phyloP scores from a whole-genome alignment of 495 filamentous ascomycete genomes.

The Neurospora sp. region DNA sequence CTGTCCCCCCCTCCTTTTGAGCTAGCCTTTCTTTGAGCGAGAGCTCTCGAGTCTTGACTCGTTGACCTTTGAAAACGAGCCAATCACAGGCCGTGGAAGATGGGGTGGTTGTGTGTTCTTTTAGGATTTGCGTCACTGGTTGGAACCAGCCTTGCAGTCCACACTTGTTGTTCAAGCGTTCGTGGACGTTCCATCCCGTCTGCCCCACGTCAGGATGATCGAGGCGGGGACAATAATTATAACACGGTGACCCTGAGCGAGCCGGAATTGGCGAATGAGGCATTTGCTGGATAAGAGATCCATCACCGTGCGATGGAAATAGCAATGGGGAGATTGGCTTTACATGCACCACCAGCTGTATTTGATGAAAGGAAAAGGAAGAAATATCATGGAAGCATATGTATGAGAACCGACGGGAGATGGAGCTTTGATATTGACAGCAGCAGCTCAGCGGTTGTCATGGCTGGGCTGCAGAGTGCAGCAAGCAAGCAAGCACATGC shows the following conservation, averaged over 20 bases:
- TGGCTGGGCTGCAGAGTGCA: background rate
- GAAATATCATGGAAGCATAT: background rate
- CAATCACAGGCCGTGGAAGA: background rate
- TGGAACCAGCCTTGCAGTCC: conserved; percentile 3
- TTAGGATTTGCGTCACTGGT: conserved; percentile 7
- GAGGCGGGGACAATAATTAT: background rate
- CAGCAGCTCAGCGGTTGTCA: background rate
- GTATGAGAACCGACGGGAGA: background rate
- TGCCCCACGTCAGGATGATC: conserved; percentile 2
- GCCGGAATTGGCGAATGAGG: background rate
- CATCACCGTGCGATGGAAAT: background rate
- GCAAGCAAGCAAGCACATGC: background rate
- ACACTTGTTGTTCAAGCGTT: background rate
- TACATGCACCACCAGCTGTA: background rate
- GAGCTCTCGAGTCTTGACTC: background rate
- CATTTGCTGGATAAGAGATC: background rate
- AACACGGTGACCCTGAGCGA: background rate
- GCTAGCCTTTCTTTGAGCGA: background rate
- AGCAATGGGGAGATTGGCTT: background rate
- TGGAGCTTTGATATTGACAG: background rate
- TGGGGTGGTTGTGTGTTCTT: background rate
- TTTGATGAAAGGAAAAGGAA: background rate
- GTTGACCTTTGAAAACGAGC: background rate
- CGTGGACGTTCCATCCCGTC: background rate
- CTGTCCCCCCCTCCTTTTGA: background rate